Conservation (phyloP, 768 basidiomycete genomes). For the Naganishia randhawae region DNA sequence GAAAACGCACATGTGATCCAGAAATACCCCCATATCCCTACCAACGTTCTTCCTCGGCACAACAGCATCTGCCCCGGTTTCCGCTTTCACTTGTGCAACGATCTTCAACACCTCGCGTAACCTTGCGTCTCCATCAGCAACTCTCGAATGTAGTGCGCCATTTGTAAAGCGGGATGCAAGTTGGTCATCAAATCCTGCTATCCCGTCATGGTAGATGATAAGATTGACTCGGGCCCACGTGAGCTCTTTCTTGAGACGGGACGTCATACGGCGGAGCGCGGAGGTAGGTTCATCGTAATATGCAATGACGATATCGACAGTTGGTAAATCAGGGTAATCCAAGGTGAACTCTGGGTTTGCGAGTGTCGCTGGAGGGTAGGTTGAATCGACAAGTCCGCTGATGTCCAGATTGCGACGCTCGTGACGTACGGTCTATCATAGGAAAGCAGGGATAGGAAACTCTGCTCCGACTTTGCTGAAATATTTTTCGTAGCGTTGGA, state of each 20-base stretch:
- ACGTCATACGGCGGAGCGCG: neutral
- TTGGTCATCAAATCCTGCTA: neutral
- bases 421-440: neutral
- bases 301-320: neutral
- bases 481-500: too few species aligned
- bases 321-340: slow-evolving; percentile 4
- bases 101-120: neutral
- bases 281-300: neutral
- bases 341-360: neutral
- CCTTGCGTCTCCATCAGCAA: neutral
- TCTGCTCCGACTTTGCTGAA: too few species aligned
- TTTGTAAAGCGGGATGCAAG: neutral
- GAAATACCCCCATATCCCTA: neutral
- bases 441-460: neutral
- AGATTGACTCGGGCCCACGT: neutral
- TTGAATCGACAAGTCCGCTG: neutral
- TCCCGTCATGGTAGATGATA: neutral
- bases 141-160: neutral
- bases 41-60: slow-evolving; percentile 2
- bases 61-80: neutral
- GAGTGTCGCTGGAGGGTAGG: neutral
- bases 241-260: neutral
- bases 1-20: slow-evolving; percentile 1
- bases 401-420: neutral
- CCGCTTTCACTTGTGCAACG: neutral